Evolutionary conservation across 2,329 filamentous ascomycete species (phyloP).

Genomic region (Xenoacremonium recifei): DNA sequence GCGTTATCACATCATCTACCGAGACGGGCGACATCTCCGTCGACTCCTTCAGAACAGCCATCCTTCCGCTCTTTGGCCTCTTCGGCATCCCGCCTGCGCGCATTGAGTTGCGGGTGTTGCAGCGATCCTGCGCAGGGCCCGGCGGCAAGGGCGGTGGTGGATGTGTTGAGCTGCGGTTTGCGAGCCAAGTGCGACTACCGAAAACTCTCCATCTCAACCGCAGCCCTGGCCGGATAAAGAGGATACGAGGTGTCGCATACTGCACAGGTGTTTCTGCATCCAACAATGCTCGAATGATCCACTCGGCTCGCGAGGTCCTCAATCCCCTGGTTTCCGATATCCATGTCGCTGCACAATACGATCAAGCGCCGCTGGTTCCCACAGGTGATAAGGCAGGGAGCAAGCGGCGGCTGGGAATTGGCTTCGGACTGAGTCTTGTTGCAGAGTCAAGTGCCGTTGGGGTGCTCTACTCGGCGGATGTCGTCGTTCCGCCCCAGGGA

Average conservation of each 20-base stretch:
- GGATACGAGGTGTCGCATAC: slow-evolving; percentile 90
- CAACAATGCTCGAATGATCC: slow-evolving; percentile 95
- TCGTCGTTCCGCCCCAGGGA: slow-evolving; percentile 70
- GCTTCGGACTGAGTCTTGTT: slow-evolving; percentile 87
- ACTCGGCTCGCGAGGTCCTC: slow-evolving; percentile 80
- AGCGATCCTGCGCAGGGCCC: slow-evolving; percentile 73
- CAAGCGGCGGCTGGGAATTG: slow-evolving; percentile 73
- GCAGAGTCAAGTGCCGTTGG: slow-evolving; percentile 84
- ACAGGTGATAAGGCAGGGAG: slow-evolving; percentile 53
- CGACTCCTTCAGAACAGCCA: slow-evolving; percentile 89
- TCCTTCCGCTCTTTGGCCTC: slow-evolving; percentile 83
- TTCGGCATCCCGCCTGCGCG: slow-evolving; percentile 81
- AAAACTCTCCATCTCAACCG: slow-evolving; percentile 89
- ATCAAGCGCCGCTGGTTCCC: slow-evolving; percentile 58
- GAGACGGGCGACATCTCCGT: slow-evolving; percentile 83
- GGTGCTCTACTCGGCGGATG: slow-evolving; percentile 84
- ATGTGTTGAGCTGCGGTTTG: slow-evolving; percentile 90
- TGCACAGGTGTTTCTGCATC: slow-evolving; percentile 86
- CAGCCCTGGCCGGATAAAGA: slow-evolving; percentile 80
- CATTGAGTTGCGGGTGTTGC: slow-evolving; percentile 81
- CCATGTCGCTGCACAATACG: slow-evolving; percentile 82
- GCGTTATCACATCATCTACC: slow-evolving; percentile 88
- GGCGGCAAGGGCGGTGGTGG: slow-evolving; percentile 81
- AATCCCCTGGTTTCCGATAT: slow-evolving; percentile 87
- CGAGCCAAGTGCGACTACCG: slow-evolving; percentile 87